Percentiles rank a stretch among this genome's conserved stretches.
Conservation (phyloP, 768 basidiomycete species). For the Leccinum pellstonianum region DNA sequence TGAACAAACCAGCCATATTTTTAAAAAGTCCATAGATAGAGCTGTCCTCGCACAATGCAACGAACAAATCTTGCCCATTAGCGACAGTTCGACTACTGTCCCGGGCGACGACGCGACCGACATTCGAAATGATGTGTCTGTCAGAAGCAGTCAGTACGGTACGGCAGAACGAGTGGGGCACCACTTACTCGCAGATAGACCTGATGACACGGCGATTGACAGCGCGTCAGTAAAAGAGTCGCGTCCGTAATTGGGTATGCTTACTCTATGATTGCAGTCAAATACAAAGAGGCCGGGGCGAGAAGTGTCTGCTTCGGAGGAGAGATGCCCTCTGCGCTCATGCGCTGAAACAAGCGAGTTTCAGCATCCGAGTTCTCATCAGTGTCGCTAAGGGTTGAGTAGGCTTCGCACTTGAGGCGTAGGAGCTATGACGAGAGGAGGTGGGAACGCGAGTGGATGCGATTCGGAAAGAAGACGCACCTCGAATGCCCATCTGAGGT, state of each 20-base stretch:
- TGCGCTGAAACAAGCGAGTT: constrained; percentile 58
- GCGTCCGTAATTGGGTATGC: constrained; percentile 35
- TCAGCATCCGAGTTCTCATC: constrained; percentile 74
- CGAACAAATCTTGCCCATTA: constrained; percentile 77
- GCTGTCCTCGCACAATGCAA: constrained; percentile 89
- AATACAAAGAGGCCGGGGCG: constrained; percentile 82
- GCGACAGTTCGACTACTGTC: constrained; percentile 80
- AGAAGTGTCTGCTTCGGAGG: constrained; percentile 55
- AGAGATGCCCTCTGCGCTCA: constrained; percentile 50
- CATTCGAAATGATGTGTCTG: constrained; percentile 82
- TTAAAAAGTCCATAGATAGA: constrained; percentile 82
- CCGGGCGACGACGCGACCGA: constrained; percentile 80
- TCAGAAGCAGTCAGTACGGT: constrained; percentile 7
- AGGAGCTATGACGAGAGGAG: constrained; percentile 50
- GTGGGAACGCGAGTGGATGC: constrained; percentile 1
- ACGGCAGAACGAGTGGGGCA: background rate
- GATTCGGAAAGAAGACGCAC: constrained; percentile 36
- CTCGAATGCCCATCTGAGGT: constrained; percentile 74
- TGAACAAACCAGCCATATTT: constrained; percentile 69
- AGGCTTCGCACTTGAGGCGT: constrained; percentile 84
- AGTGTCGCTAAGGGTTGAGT: constrained; percentile 78
- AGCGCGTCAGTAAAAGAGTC: constrained; percentile 27
- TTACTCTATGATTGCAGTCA: constrained; percentile 92
- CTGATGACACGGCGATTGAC: constrained; percentile 38
- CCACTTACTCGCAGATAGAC: constrained; percentile 83